Evolutionary conservation across 148 eudicot species (phyloP).

Genomic region (Rheum nobile): DNA sequence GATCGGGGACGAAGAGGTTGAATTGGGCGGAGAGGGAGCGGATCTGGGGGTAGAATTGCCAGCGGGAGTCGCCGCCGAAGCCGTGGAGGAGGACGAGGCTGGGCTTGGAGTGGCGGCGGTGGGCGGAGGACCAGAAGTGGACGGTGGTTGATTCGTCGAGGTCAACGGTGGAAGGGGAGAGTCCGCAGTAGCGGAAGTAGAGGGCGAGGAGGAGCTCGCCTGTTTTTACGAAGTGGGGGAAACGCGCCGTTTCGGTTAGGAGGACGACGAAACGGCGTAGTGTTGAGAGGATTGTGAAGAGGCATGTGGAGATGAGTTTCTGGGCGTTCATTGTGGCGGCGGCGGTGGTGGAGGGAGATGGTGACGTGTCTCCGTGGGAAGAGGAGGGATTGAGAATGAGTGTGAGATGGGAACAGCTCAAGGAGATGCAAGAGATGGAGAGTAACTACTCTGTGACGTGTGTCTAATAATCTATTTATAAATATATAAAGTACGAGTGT

Average conservation of each 20-base stretch:
- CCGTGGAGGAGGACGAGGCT: conserved; percentile 52
- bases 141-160: conserved; percentile 42
- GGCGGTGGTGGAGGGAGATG: background rate
- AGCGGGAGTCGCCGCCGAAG: conserved; percentile 41
- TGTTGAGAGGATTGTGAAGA: conserved; percentile 6
- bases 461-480: too few relatives aligned
- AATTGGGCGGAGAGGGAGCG: conserved; percentile 23
- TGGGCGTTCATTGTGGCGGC: conserved; percentile 1
- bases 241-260: conserved; percentile 12
- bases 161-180: conserved; percentile 33
- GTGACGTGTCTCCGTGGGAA: background rate
- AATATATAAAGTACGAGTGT: too few relatives aligned
- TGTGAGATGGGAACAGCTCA: background rate
- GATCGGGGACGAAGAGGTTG: conserved; percentile 58
- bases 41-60: conserved; percentile 39
- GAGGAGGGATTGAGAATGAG: background rate
- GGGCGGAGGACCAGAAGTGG: conserved; percentile 36
- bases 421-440: background rate
- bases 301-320: conserved; percentile 14
- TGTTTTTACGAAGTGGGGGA: conserved; percentile 24
- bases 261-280: conserved; percentile 3
- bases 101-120: conserved; percentile 27
- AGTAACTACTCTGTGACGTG: background rate
- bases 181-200: conserved; percentile 25
- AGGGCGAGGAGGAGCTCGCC: conserved; percentile 16